Conservation (phyloP, 2,329 filamentous ascomycete genomes). For the Curvularia sp. region DNA sequence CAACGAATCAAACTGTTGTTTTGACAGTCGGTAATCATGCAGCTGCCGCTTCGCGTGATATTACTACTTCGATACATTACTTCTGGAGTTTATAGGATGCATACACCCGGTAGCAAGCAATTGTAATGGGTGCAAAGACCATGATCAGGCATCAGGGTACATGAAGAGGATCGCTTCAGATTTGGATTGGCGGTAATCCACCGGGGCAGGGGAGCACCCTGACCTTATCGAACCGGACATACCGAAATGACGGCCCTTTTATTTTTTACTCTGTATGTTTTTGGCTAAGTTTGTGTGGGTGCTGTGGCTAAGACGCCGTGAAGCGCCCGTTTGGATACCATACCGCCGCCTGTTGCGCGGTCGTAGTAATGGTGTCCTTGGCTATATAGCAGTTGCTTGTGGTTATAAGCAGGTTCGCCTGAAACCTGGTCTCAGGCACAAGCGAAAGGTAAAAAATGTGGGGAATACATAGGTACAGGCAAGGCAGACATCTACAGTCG, state of each 20-base stretch:
- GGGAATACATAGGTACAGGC: neutral
- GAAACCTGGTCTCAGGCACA: slow-evolving; percentile 6
- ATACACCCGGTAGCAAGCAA: slow-evolving; percentile 4
- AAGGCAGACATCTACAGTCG: slow-evolving; percentile 1
- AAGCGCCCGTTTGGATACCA: slow-evolving; percentile 4
- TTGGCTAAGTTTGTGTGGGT: neutral
- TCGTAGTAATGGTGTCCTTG: neutral
- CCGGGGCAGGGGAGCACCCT: neutral
- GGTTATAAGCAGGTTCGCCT: neutral
- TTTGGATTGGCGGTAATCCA: neutral
- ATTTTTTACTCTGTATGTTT: neutral
- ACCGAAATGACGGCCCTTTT: neutral
- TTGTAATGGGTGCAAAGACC: neutral
- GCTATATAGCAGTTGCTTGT: neutral
- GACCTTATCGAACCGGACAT: neutral
- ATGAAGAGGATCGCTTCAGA: neutral
- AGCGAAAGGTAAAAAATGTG: neutral
- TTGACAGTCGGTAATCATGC: slow-evolving; percentile 8
- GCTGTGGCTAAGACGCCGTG: slow-evolving; percentile 1
- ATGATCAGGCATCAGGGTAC: neutral
- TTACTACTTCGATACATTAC: neutral
- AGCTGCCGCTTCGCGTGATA: slow-evolving; percentile 1
- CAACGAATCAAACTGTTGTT: slow-evolving; percentile 4
- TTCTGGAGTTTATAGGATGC: neutral
- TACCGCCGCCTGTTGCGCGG: neutral